Evolutionary conservation across 495 filamentous ascomycete species (phyloP), one percentile per base, ranked within the genome.

Genomic region (Aspergillus hancockii): DNA sequence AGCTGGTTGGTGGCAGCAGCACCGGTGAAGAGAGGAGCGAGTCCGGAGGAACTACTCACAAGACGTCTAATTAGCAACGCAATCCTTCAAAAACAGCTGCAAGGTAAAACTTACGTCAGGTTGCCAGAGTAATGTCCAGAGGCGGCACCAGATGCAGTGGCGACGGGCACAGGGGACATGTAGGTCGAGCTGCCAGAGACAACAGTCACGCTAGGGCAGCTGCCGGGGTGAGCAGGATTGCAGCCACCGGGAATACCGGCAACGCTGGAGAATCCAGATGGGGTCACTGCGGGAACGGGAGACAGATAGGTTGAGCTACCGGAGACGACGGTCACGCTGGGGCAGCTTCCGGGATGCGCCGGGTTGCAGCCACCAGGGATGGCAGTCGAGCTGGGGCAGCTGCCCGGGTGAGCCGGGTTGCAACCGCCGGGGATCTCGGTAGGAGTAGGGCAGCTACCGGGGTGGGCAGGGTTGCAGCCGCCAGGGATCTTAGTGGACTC

Each of bases 321-420:
- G 41, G 41, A 45, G 16, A 45, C 41, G 41, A 45, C 41, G n/a
- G 41, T 45, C 41, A 45, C 41, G 14, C 41, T 45, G 41, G 41
- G 41, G 41, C 41, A 45, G 41, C 41, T 45, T n/a, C 41, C 41
- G 6, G 41, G 41, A 9, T 45, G 41, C 6, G 41, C 41, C 3
- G 41, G 41, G 41, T 45, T 45, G 41, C 41, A 45, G 41, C 41
- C 41, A 8, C 41, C 41, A 9, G 41, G 41, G 41, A 45, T 45
- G 6, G 6, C n/a, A 21, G 41, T 45, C 8, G 41, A 14, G 14
- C 8, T 45, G 14, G 41, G 41, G 41, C 41, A 45, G 41, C 41
- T 45, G 16, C 41, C 41, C 4, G 41, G 41, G 41, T 45, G 41
- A n/a, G 41, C 41, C 2, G 41, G 41, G 41, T 45, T 45, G 41